phyloP scores from a whole-genome alignment of 495 filamentous ascomycete genomes.

The Aspergillus sparsus region DNA sequence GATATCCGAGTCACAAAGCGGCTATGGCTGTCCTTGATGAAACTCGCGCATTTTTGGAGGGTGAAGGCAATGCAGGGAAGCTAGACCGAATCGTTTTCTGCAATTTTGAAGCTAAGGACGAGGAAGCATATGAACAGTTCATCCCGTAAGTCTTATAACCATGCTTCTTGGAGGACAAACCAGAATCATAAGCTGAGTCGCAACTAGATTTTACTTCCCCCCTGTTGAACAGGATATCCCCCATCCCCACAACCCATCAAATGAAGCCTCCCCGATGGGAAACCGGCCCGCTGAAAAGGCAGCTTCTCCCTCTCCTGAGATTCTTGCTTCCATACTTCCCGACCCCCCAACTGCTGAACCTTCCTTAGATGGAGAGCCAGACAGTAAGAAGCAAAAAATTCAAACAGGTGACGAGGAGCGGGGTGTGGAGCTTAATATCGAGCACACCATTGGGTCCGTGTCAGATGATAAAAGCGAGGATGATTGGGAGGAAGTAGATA shows the following conservation, averaged over 20 bases:
- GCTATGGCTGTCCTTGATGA: constrained; percentile 66
- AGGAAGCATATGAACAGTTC: constrained; percentile 62
- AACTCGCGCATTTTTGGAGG: constrained; percentile 69
- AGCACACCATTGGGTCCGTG: constrained; percentile 3
- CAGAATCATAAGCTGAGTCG: background rate
- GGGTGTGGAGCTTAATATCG: constrained; percentile 10
- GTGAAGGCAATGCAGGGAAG: constrained; percentile 49
- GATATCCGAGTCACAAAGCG: constrained; percentile 76
- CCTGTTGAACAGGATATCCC: constrained; percentile 30
- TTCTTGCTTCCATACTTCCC: constrained; percentile 32
- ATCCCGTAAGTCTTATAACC: constrained; percentile 65
- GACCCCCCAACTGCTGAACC: constrained; percentile 34
- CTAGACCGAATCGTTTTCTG: constrained; percentile 80
- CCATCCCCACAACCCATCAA: constrained; percentile 4
- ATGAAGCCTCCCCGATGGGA: constrained; percentile 13
- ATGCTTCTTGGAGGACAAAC: background rate
- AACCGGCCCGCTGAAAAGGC: constrained; percentile 13
- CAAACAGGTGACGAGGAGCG: constrained; percentile 6
- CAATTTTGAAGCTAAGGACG: constrained; percentile 77
- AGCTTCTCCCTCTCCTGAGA: constrained; percentile 26
- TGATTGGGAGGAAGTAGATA: constrained; percentile 44
- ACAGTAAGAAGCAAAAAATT: constrained; percentile 36
- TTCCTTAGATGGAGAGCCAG: constrained; percentile 27
- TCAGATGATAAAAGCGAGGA: constrained; percentile 31
- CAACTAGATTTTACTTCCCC: constrained; percentile 34